These are phyloP conservation scores for Paramecium tetraurelia DNA, from an alignment of 73 alveolate species.

Conservation along the genomic window DNA sequence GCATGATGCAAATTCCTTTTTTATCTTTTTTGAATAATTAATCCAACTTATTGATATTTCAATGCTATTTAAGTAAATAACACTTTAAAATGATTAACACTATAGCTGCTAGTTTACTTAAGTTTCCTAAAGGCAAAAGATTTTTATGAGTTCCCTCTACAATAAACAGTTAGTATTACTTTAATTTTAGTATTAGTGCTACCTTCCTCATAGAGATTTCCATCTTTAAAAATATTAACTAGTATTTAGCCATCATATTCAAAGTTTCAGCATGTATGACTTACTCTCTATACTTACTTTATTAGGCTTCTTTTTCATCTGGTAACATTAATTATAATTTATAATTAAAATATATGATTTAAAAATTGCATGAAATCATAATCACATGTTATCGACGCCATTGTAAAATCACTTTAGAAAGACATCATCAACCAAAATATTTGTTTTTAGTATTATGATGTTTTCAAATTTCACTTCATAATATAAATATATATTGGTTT, in stretches of 20 bases:
- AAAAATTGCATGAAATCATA: background rate
- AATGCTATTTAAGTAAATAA: background rate
- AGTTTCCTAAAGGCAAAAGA: constrained; percentile 23
- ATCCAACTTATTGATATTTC: background rate
- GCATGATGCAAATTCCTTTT: constrained; percentile 18
- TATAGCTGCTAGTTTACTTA: background rate
- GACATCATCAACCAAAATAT: too few species aligned
- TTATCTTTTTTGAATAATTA: constrained; percentile 8
- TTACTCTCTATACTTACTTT: constrained; percentile 30
- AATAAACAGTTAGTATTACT: constrained; percentile 2
- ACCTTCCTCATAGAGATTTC: constrained; percentile 59
- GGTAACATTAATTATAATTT: background rate
- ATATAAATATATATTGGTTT: too few species aligned
- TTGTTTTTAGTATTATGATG: background rate
- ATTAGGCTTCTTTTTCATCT: background rate
- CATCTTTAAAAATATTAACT: constrained; percentile 68
- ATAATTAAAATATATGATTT: background rate
- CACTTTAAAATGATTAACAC: background rate
- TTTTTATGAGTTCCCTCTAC: background rate
- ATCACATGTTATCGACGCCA: background rate
- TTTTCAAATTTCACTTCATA: background rate
- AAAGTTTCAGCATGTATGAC: constrained; percentile 69
- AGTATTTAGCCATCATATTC: constrained; percentile 74
- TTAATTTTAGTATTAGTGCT: constrained; percentile 13
- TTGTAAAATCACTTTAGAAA: background rate